Conservation (phyloP, 2,329 filamentous ascomycete genomes). For the Cladosporium sp. region DNA sequence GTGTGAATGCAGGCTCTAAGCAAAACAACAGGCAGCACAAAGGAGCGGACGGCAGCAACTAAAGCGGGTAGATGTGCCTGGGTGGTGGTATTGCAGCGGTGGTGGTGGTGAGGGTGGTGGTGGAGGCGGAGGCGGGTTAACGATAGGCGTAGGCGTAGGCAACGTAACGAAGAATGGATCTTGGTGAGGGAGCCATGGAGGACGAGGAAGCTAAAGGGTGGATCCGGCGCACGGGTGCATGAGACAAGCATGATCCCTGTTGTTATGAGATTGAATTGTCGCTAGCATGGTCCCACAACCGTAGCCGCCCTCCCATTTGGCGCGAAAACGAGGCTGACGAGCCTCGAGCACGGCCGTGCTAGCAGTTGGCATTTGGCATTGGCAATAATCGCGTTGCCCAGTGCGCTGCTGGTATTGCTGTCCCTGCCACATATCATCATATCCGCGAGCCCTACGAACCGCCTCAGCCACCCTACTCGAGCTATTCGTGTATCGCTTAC, state of each 20-base stretch:
- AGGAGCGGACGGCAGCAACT: constrained; percentile 29
- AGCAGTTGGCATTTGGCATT: constrained; percentile 5
- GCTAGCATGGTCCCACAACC: too few species aligned
- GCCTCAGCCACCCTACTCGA: not conserved
- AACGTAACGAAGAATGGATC: constrained; percentile 6
- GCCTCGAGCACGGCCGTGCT: not conserved
- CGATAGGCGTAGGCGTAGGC: constrained; percentile 10
- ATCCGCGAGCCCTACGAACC: constrained; percentile 3
- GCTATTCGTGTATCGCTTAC: constrained; percentile 4
- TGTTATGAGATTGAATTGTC: too few species aligned
- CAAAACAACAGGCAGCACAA: constrained; percentile 20
- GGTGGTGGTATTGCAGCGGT: constrained; percentile 23
- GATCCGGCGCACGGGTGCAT: not conserved
- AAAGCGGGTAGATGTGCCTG: constrained; percentile 15
- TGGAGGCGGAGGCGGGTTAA: constrained; percentile 10
- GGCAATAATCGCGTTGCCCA: constrained; percentile 5
- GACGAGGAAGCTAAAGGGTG: not conserved
- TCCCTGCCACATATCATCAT: constrained; percentile 10
- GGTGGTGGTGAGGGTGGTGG: constrained; percentile 23
- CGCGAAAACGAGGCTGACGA: not conserved
- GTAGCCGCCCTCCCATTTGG: too few species aligned
- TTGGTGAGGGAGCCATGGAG: not conserved
- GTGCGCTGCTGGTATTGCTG: constrained; percentile 5
- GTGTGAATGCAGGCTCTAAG: constrained; percentile 23
- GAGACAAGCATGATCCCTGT: too few species aligned